Percentiles rank a stretch among this genome's conserved stretches.
Evolutionary conservation across 1,284 basidiomycete species (phyloP).

Genomic region (Puccinia triticina): DNA sequence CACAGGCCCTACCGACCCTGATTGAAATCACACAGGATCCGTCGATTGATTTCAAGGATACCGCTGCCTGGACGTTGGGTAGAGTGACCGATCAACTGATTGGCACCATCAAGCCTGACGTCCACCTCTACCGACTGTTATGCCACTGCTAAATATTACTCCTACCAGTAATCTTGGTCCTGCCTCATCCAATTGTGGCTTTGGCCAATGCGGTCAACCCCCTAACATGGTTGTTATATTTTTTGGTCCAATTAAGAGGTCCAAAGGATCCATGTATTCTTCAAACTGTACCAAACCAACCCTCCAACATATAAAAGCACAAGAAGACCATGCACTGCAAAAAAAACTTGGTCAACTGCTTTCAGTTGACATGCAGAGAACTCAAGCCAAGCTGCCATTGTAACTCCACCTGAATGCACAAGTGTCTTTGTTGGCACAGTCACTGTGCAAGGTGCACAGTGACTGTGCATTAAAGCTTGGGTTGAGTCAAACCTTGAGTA

Average conservation of each 20-base stretch:
- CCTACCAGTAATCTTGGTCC: background rate
- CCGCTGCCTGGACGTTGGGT: constrained; percentile 95
- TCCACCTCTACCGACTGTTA: constrained; percentile 69
- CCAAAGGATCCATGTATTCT: constrained; percentile 41
- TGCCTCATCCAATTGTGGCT: background rate
- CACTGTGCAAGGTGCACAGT: no score
- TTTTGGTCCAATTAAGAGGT: constrained; percentile 21
- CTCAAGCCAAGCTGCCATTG: no score
- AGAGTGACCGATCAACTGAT: constrained; percentile 91
- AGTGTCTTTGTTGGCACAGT: no score
- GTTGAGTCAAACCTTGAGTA: no score
- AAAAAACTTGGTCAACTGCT: no score
- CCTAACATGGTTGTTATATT: background rate
- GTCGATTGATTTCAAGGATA: constrained; percentile 88
- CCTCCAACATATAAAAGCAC: background rate
- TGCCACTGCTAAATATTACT: background rate
- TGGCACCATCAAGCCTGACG: constrained; percentile 81
- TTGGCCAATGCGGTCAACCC: background rate
- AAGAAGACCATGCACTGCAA: background rate
- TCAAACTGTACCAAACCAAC: background rate
- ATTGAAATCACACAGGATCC: constrained; percentile 92
- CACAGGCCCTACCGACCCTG: constrained; percentile 88
- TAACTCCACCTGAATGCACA: no score
- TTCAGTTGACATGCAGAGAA: no score
- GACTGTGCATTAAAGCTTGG: no score